Evolutionary conservation across 331 rosid genomes (phyloP), one percentile per base, ranked within the genome.

Genomic region (Stylosanthes scabra): DNA sequence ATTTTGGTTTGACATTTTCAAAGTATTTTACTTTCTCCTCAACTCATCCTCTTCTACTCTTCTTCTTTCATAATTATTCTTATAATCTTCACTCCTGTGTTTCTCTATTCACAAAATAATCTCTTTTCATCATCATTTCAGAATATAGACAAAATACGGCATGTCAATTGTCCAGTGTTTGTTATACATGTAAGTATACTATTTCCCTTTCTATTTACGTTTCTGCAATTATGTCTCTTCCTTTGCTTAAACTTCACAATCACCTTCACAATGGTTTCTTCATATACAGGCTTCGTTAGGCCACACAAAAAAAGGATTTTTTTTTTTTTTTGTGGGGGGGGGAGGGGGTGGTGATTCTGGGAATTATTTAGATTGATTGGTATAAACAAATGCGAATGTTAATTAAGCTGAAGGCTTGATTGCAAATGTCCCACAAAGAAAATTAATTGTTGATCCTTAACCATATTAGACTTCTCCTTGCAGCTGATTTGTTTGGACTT

Each of bases 1-100:
- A 44, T 84, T 93, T 84, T 93, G 97, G 97, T 93, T 93, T 54
- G 98, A 93, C 86, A 93, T 93, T 41, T 93, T 88, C 79, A 93
- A 93, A 80, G 98, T 93, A 78, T 20, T 20, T 20, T 20, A 20
- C 25, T 20, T 20, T 20, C 25, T 20, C 25, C 25, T 20, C 25
- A 81, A 90, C 81, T 42, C 70, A 5, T 52, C 9, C 63, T 55
- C 28, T 8, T 13, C 42, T 63, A 8, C 56, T 70, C 54, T 62
- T 34, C 39, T 34, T 34, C 39, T 34, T 34, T 68, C 44, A 11
- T 59, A 5, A 10, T 65, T 41, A 10, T 65, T 41, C 16, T 20
- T 70, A 14, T n/a, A 37, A 28, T 34, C 4, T 3, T 34, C 3
- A 6, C 56, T 56, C 59, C n/a, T 15, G 1, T 39, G 67, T 71